These are phyloP conservation scores for Podaxis sp. DNA, from an alignment of 768 basidiomycete species.

Conservation along the genomic window DNA sequence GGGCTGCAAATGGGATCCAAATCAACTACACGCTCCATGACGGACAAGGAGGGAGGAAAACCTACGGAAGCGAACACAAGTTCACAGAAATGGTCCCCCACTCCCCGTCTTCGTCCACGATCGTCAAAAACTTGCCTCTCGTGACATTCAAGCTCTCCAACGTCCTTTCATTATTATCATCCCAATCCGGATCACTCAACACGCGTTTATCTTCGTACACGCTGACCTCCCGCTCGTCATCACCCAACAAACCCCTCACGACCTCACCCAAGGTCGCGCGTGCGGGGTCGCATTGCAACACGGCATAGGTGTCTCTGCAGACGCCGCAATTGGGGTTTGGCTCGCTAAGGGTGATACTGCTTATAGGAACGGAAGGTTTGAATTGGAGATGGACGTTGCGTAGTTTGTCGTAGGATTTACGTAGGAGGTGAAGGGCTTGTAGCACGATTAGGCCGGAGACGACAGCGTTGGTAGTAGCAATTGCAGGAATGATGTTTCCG, in stretches of 20 bases:
- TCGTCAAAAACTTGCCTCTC: constrained; percentile 82
- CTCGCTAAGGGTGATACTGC: constrained; percentile 56
- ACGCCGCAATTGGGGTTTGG: constrained; percentile 83
- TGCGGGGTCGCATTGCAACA: constrained; percentile 70
- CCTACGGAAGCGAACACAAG: constrained; percentile 70
- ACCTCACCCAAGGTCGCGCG: constrained; percentile 71
- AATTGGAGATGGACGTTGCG: constrained; percentile 80
- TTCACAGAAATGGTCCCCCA: constrained; percentile 70
- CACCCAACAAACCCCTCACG: constrained; percentile 63
- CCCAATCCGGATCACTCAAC: constrained; percentile 90
- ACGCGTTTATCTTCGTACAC: constrained; percentile 87
- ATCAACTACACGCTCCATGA: neutral
- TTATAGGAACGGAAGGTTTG: constrained; percentile 77
- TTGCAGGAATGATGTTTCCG: constrained; percentile 98
- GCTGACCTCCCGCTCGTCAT: constrained; percentile 61
- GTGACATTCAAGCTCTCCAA: constrained; percentile 78
- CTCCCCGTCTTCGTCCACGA: constrained; percentile 86
- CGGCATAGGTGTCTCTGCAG: constrained; percentile 82
- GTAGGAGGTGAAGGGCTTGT: constrained; percentile 84
- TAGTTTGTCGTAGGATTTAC: constrained; percentile 54
- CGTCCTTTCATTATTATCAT: constrained; percentile 81
- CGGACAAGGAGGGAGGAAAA: constrained; percentile 24
- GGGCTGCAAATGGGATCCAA: constrained; percentile 34
- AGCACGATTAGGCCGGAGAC: constrained; percentile 93
- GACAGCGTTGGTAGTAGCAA: constrained; percentile 98